Base-by-base conservation (phyloP, 2,329 filamentous ascomycete genomes). In the Aspergillus sp. region DNA sequence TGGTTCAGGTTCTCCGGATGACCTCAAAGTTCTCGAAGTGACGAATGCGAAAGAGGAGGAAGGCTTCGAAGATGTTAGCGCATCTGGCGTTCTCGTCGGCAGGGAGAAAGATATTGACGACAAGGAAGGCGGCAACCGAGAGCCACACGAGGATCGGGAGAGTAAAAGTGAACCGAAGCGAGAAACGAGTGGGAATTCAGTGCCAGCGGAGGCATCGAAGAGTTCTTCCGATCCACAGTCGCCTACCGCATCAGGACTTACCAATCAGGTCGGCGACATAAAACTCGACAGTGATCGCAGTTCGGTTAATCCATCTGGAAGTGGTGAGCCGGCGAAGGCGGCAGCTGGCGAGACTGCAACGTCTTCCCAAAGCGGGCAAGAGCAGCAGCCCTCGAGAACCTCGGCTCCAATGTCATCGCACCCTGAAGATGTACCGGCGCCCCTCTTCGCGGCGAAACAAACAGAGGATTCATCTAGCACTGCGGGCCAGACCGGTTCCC, bases 21-120 rank as follows among this genome's bases (percentile, higher is more conserved):
- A 78, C 35, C 71, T 76, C 31, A 82, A 82, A 33, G 72, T 70
- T 29, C 67, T 88, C 1, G 84, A 89, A 45, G 76, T 89, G 10
- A 82, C 81, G 32, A 93, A 91, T 49, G 78, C 75, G 11, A 80
- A 82, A 8, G 86, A 94, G 44, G 84, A 91, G 42, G 91, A 96
- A 53, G 85, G 84, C 1, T 96, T 95, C 51, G 91, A 98, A 56
- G 86, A 94, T 58, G 88, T 96, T 7, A 68, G 68, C 28, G 67
- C 70, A 15, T 72, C 74, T 28, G 80, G 78, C 17, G 81, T 86
- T 37, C 73, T 86, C 47, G 75, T 75, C 12, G 82, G 88, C 40
- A 80, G 84, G 31, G 75, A 73, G 2, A 82, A 80, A 24, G 75
- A 82, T 41, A 76, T 82, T 37, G 71, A 78, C 43, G 78, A 78